phyloP scores from a whole-genome alignment of 2,329 filamentous ascomycete species.

The Apiospora pterosperma region DNA sequence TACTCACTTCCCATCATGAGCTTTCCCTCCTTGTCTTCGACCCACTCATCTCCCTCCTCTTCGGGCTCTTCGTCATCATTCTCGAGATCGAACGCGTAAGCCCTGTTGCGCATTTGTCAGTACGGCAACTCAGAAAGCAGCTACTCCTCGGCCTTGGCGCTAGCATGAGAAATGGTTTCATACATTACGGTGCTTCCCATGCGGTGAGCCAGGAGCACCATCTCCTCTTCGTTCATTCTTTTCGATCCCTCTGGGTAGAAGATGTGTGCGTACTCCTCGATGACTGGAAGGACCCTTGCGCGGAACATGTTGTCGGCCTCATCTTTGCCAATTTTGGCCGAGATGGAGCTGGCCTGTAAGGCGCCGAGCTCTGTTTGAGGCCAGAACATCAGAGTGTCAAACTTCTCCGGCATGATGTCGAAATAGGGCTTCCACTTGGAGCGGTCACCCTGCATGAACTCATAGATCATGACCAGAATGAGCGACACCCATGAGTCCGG shows the following conservation, averaged over 20 bases:
- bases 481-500: slow-evolving; percentile 54
- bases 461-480: slow-evolving; percentile 80
- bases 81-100: slow-evolving; percentile 83
- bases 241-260: slow-evolving; percentile 40
- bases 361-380: slow-evolving; percentile 62
- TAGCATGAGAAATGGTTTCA: not conserved
- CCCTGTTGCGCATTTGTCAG: slow-evolving; percentile 23
- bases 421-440: slow-evolving; percentile 80
- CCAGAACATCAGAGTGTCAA: slow-evolving; percentile 94
- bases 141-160: not conserved
- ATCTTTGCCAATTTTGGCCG: slow-evolving; percentile 71
- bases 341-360: slow-evolving; percentile 75
- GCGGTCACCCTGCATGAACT: slow-evolving; percentile 53
- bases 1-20: slow-evolving; percentile 60
- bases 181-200: slow-evolving; percentile 86
- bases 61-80: slow-evolving; percentile 45
- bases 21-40: slow-evolving; percentile 58
- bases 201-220: slow-evolving; percentile 60
- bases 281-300: slow-evolving; percentile 45
- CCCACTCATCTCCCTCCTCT: slow-evolving; percentile 60
- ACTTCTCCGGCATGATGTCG: slow-evolving; percentile 64
- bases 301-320: slow-evolving; percentile 69
- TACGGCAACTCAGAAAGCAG: not conserved
- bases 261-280: slow-evolving; percentile 40
- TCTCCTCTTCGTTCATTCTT: slow-evolving; percentile 37